A percentile compares a stretch with the other conserved stretches of the same genome.
Evolutionary conservation across 192 early-diverging fungal species (phyloP).

Genomic region (Funneliformis geosporum): DNA sequence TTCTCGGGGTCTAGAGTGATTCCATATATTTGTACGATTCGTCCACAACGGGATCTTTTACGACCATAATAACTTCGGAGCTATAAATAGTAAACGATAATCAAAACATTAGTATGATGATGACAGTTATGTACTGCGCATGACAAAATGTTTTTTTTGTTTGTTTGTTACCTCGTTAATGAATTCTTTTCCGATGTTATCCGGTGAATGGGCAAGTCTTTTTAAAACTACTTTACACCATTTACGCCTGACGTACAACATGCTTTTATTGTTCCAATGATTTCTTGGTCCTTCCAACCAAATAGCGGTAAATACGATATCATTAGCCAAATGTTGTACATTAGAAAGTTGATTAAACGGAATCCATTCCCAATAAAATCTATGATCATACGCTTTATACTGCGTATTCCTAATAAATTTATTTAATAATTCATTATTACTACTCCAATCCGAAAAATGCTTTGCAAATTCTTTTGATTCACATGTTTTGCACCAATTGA

Average conservation of each 20-base stretch:
- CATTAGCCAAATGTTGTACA: background rate
- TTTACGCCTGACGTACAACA: background rate
- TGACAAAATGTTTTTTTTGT: too few species aligned
- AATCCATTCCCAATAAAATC: conserved; percentile 4
- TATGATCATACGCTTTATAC: background rate
- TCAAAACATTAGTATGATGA: too few species aligned
- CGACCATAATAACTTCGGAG: background rate
- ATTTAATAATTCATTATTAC: conserved; percentile 3
- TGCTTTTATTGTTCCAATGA: background rate
- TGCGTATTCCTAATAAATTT: conserved; percentile 6
- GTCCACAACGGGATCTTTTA: background rate
- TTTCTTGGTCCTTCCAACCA: background rate
- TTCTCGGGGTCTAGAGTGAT: background rate
- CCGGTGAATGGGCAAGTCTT: background rate
- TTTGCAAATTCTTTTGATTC: background rate
- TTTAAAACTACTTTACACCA: background rate
- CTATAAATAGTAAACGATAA: too few species aligned
- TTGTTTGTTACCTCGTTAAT: background rate
- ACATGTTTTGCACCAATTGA: conserved; percentile 16
- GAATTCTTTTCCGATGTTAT: background rate
- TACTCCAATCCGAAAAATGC: background rate
- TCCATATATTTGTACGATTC: background rate
- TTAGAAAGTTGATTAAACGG: background rate
- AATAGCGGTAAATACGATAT: background rate
- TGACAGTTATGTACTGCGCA: too few species aligned